Evolutionary conservation across 805 yeast species (phyloP).

Genomic region (Nakazawaea pomicola): DNA sequence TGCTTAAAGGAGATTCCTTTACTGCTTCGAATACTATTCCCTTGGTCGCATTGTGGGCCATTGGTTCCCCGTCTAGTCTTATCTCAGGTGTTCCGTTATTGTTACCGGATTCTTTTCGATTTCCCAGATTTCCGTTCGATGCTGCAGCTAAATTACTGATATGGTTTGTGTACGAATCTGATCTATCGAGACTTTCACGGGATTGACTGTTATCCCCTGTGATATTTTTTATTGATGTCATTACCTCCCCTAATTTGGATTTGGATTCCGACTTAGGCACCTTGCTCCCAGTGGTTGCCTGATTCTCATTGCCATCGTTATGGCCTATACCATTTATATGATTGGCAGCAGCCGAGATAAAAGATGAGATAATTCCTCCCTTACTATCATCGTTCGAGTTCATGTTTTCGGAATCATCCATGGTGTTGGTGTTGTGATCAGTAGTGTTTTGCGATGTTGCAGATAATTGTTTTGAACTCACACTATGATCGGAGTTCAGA

Average conservation of each 20-base stretch:
- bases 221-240: neutral
- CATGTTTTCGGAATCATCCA: slow-evolving; percentile 3
- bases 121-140: neutral
- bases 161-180: neutral
- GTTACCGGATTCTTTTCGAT: neutral
- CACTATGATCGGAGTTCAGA: neutral
- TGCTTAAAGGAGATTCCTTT: slow-evolving; percentile 39
- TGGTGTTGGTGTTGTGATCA: neutral
- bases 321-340: slow-evolving; percentile 9
- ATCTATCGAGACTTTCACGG: neutral
- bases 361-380: slow-evolving; percentile 36
- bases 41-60: slow-evolving; percentile 12
- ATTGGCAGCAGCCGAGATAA: slow-evolving; percentile 39
- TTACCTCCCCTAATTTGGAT: neutral
- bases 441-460: neutral
- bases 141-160: neutral
- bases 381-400: neutral
- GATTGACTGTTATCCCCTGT: neutral
- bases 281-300: neutral
- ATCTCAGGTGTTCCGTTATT: neutral
- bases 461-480: neutral
- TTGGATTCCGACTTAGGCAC: neutral
- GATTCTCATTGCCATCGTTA: neutral
- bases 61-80: neutral
- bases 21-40: slow-evolving; percentile 43